These are phyloP conservation scores for Pestalotiopsis sp. DNA, from an alignment of 2,329 filamentous ascomycete species.

Conservation along the genomic window DNA sequence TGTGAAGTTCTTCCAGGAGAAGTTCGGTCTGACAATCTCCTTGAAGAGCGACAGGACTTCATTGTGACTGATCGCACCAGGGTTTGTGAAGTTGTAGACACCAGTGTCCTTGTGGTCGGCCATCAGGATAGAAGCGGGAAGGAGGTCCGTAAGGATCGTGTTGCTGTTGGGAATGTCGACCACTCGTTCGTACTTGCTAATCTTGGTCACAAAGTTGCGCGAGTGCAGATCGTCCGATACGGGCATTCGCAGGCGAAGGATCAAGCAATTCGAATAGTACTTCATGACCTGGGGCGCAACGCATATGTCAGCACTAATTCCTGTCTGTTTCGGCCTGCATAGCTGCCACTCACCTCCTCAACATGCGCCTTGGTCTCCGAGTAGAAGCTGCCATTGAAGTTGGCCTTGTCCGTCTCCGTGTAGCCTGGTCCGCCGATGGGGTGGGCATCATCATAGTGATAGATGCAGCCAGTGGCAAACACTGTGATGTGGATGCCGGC, in stretches of 20 bases:
- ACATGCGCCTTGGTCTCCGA: conserved; percentile 66
- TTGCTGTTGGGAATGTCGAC: conserved; percentile 70
- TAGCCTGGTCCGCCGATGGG: conserved; percentile 61
- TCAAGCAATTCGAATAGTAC: conserved; percentile 60
- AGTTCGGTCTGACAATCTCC: conserved; percentile 60
- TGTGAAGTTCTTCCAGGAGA: conserved; percentile 66
- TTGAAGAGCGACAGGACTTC: conserved; percentile 64
- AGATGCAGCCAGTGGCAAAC: conserved; percentile 69
- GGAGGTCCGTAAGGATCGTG: conserved; percentile 64
- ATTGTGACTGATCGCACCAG: conserved; percentile 70
- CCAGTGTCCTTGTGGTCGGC: conserved; percentile 62
- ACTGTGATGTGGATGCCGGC: conserved; percentile 63
- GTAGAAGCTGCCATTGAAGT: conserved; percentile 69
- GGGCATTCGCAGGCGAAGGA: conserved; percentile 69
- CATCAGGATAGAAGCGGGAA: conserved; percentile 60
- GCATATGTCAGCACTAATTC: not conserved
- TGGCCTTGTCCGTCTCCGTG: conserved; percentile 61
- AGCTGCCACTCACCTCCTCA: conserved; percentile 52
- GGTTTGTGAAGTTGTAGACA: conserved; percentile 71
- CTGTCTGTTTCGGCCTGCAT: not conserved
- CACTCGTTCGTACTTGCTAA: conserved; percentile 62
- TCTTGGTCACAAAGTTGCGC: conserved; percentile 71
- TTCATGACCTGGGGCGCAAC: conserved; percentile 52
- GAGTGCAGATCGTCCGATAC: conserved; percentile 67
- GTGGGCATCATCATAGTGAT: conserved; percentile 62